These are phyloP conservation scores for Penicillium parvum DNA, from an alignment of 495 filamentous ascomycete species.

Conservation along the genomic window DNA sequence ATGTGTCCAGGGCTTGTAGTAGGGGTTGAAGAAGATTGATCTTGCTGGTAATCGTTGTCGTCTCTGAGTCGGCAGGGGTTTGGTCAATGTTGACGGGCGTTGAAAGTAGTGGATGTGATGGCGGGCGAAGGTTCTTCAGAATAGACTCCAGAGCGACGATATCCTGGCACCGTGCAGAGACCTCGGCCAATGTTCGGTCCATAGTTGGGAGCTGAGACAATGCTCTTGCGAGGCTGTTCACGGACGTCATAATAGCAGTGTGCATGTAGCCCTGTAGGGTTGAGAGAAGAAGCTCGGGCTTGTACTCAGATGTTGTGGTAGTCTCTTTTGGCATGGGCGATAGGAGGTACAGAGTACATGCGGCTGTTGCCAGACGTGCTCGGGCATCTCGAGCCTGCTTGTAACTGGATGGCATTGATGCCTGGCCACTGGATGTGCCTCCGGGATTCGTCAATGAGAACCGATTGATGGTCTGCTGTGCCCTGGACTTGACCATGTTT, in stretches of 20 bases:
- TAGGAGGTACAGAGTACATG: constrained; percentile 76
- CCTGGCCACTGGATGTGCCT: constrained; percentile 23
- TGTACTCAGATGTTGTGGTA: constrained; percentile 28
- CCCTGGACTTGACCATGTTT: constrained; percentile 56
- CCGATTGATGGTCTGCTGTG: constrained; percentile 76
- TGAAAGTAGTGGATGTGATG: constrained; percentile 58
- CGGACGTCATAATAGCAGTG: constrained; percentile 66
- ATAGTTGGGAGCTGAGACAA: constrained; percentile 77
- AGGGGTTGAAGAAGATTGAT: constrained; percentile 68
- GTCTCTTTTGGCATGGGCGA: constrained; percentile 50
- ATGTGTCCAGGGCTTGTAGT: constrained; percentile 75
- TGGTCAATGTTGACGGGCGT: constrained; percentile 10
- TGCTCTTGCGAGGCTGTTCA: constrained; percentile 64
- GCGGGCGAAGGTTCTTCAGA: constrained; percentile 61
- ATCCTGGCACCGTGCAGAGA: constrained; percentile 82
- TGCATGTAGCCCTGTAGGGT: constrained; percentile 79
- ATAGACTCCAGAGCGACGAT: constrained; percentile 81
- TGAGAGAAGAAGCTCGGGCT: constrained; percentile 67
- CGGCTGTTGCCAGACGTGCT: constrained; percentile 65
- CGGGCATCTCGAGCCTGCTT: constrained; percentile 76
- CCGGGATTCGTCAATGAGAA: constrained; percentile 69
- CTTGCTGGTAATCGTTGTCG: constrained; percentile 4
- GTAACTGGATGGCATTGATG: constrained; percentile 53
- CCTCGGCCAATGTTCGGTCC: constrained; percentile 75
- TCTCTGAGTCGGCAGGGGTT: constrained; percentile 4